Percentiles rank a stretch among this genome's conserved stretches.
Conservation (phyloP, 768 basidiomycete species). For the Cyathus striatus region DNA sequence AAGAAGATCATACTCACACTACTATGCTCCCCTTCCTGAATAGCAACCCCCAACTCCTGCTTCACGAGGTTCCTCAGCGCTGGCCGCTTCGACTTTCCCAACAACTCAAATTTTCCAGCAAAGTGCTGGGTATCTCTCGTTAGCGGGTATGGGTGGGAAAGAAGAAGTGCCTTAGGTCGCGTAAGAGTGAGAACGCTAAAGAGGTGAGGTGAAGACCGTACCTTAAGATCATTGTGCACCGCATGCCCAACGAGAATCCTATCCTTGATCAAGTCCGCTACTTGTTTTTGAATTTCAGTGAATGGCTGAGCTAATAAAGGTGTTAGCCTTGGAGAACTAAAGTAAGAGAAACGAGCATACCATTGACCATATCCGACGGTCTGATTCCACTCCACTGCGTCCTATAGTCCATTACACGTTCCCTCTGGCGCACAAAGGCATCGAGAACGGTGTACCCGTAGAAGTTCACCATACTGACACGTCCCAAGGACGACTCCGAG, state of each 20-base stretch:
- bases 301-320: constrained; percentile 84
- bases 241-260: constrained; percentile 88
- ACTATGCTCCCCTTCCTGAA: constrained; percentile 87
- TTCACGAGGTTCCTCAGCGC: constrained; percentile 77
- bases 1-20: constrained; percentile 52
- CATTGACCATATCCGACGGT: constrained; percentile 62
- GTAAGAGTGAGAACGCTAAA: constrained; percentile 5
- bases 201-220: constrained; percentile 17
- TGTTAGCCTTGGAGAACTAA: no score
- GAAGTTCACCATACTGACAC: constrained; percentile 88
- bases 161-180: constrained; percentile 49
- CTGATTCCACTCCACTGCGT: constrained; percentile 88
- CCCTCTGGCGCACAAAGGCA: constrained; percentile 80
- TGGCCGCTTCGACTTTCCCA: constrained; percentile 58
- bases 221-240: constrained; percentile 86
- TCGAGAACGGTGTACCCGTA: constrained; percentile 78
- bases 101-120: constrained; percentile 54
- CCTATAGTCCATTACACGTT: constrained; percentile 88
- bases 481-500: constrained; percentile 77
- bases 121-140: constrained; percentile 70
- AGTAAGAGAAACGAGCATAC: no score
- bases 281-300: constrained; percentile 70
- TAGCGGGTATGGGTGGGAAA: constrained; percentile 61
- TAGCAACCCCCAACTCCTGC: constrained; percentile 72
- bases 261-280: constrained; percentile 72